Base-by-base conservation (phyloP, 306 rosid genomes). In the Fragaria ananassa region DNA sequence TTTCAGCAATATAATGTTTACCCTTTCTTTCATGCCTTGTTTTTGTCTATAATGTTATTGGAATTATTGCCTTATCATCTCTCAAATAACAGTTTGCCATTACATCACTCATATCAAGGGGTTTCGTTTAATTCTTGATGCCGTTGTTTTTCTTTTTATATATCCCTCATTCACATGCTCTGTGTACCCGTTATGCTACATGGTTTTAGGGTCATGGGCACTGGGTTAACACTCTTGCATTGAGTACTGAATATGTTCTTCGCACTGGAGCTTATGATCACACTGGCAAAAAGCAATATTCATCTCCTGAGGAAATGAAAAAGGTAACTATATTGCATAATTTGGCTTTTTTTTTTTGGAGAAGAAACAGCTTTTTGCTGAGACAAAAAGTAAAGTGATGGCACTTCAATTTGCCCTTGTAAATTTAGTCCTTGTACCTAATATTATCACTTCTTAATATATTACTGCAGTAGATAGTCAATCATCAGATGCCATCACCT, bases 201-300 rank as follows among this genome's bases (percentile, higher is more conserved):
- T 88, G 80, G 39, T 78, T 85, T 65, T 72, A 92, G 99, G 99
- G 97, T 76, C 99, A 95, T 78, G 99, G 91, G 14, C 93, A 90
- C 81, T 95, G 97, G 97, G 96, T 95, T 70, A 95, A 95, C 87
- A 87, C 97, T 79, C 89, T 95, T 81, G 97, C 99, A 74, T 81
- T 95, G 82, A 95, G 99, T 84, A 92, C 99, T 0, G 97, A 95
- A 77, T 95, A 89, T 83, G 97, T 92, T 80, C 96, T 95, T 77
- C 96, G 97, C 57, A 95, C 97, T 8, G 97, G 99, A 70, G 96
- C 97, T 68, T 95, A 83, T 85, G 97, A 95, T 84, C 97, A 95
- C 87, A 90, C 97, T n/a, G 85, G 90, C 76, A 92, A 42, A 42
- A 42, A 92, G 86, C 90, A 84, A 29, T 87, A 71, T 79, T 87